These are phyloP conservation scores for Citrullus colocynthis DNA, from an alignment of 306 rosid species.

Conservation along the genomic window DNA sequence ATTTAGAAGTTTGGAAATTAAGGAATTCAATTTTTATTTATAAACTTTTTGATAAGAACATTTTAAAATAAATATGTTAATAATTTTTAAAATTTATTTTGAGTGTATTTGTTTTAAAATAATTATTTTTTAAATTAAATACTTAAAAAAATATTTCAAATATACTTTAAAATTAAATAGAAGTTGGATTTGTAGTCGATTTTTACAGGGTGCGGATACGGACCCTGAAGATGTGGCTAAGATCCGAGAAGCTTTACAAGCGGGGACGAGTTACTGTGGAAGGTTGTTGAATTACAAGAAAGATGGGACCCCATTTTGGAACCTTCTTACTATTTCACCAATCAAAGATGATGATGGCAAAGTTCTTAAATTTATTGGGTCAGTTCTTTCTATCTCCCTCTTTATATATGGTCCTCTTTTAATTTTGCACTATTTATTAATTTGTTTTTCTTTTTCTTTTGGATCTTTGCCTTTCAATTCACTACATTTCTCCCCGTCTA, in stretches of 20 bases:
- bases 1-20: background rate
- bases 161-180: background rate
- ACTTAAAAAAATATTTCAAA: too few species aligned
- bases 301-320: constrained; percentile 92
- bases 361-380: constrained; percentile 85
- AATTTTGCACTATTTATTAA: too few species aligned
- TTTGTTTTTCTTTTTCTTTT: background rate
- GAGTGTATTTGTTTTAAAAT: too few species aligned
- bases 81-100: too few species aligned
- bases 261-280: constrained; percentile 61
- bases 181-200: constrained; percentile 41
- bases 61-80: too few species aligned
- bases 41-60: too few species aligned
- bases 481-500: background rate
- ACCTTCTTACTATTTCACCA: constrained; percentile 81
- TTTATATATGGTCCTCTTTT: background rate
- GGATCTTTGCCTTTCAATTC: background rate
- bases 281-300: constrained; percentile 86
- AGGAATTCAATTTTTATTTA: background rate
- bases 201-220: constrained; percentile 84
- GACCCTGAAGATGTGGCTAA: constrained; percentile 68
- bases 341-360: constrained; percentile 71
- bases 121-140: too few species aligned
- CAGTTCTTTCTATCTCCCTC: constrained; percentile 5
- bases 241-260: constrained; percentile 49